Percentiles rank a stretch among this genome's conserved stretches.
Evolutionary conservation across 2,329 filamentous ascomycete species (phyloP).

Genomic region (Emericellopsis atlantica): DNA sequence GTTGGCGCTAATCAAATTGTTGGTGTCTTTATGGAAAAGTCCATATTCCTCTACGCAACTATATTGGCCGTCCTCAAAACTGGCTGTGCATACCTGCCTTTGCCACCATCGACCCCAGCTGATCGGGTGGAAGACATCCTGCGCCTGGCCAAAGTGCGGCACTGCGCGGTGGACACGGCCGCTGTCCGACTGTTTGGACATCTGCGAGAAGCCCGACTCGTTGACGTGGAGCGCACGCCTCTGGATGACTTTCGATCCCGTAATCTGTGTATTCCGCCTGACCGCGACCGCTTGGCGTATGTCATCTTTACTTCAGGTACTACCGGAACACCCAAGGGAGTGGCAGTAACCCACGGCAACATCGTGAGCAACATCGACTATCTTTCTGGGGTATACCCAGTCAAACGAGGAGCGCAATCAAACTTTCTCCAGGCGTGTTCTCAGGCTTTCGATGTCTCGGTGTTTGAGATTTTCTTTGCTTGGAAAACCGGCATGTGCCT

Average conservation of each 20-base stretch:
- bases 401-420: slow-evolving; percentile 21
- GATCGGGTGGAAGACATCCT: slow-evolving; percentile 51
- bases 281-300: slow-evolving; percentile 51
- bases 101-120: slow-evolving; percentile 58
- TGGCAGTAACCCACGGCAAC: slow-evolving; percentile 65
- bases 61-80: slow-evolving; percentile 65
- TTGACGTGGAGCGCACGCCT: slow-evolving; percentile 19
- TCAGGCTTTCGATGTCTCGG: slow-evolving; percentile 76
- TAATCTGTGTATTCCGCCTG: slow-evolving; percentile 23
- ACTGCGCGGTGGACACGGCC: slow-evolving; percentile 28
- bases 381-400: slow-evolving; percentile 55
- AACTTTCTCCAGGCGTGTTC: slow-evolving; percentile 74
- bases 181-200: slow-evolving; percentile 5
- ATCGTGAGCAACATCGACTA: slow-evolving; percentile 63
- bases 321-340: slow-evolving; percentile 69
- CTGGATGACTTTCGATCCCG: slow-evolving; percentile 15
- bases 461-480: slow-evolving; percentile 82
- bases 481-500: slow-evolving; percentile 70
- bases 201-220: slow-evolving; percentile 1
- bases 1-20: slow-evolving; percentile 43
- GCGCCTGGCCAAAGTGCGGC: slow-evolving; percentile 36
- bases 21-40: slow-evolving; percentile 71
- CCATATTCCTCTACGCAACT: slow-evolving; percentile 54
- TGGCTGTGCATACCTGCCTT: slow-evolving; percentile 68
- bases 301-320: slow-evolving; percentile 77